Evolutionary conservation across 768 basidiomycete genomes (phyloP).

Genomic region (Tricholoma matsutake): DNA sequence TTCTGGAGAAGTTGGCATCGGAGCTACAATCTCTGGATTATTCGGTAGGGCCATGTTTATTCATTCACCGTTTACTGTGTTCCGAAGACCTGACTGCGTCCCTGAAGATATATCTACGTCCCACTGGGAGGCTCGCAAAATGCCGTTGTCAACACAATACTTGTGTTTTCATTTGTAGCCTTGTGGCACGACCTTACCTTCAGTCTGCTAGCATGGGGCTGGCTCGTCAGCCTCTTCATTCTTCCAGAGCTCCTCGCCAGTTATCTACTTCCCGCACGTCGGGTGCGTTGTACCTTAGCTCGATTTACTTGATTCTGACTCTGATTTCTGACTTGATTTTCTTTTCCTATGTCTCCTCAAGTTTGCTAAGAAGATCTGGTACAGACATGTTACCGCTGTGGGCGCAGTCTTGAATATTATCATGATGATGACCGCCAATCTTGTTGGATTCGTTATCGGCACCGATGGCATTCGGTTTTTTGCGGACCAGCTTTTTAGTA

Average conservation of each 20-base stretch:
- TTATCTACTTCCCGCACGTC: constrained; percentile 55
- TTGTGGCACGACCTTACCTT: constrained; percentile 96
- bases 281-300: constrained; percentile 42
- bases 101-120: constrained; percentile 84
- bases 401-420: constrained; percentile 84
- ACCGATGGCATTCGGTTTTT: constrained; percentile 75
- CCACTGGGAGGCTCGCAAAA: constrained; percentile 76
- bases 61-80: not conserved
- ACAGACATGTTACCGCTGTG: constrained; percentile 77
- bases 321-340: no score
- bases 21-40: constrained; percentile 93
- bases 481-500: constrained; percentile 55
- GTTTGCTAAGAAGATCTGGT: constrained; percentile 75
- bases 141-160: constrained; percentile 56
- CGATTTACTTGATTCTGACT: not conserved
- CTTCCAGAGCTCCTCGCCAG: constrained; percentile 75
- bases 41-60: constrained; percentile 50
- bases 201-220: constrained; percentile 89
- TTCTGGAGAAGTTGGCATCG: constrained; percentile 99
- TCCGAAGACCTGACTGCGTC: not conserved
- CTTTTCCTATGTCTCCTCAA: constrained; percentile 24
- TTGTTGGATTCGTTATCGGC: constrained; percentile 94
- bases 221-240: constrained; percentile 91
- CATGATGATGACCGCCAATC: constrained; percentile 89
- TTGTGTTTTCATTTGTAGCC: constrained; percentile 95